Evolutionary conservation across 306 rosid species (phyloP).

Genomic region (Astragalus glycyphyllos): DNA sequence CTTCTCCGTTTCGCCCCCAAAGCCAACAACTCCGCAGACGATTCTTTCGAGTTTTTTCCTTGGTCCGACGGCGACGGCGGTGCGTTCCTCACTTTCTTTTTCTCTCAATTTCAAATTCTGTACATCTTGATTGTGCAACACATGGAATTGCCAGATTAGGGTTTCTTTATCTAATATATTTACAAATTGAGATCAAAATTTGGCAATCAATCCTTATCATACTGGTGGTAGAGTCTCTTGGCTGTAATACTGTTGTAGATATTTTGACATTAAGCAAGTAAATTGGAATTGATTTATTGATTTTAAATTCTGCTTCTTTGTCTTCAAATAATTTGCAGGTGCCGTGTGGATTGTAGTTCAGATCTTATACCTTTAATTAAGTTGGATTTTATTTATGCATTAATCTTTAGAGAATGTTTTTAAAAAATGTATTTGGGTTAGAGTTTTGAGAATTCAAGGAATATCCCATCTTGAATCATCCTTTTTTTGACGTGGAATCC

Average conservation of each 20-base stretch:
- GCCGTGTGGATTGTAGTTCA: conserved; percentile 1
- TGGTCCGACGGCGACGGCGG: conserved; percentile 73
- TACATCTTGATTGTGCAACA: neutral
- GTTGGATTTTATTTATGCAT: neutral
- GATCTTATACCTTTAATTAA: conserved; percentile 4
- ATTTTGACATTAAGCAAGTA: neutral
- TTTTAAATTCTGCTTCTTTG: neutral
- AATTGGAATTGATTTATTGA: neutral
- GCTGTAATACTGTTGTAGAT: no score
- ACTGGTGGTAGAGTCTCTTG: neutral
- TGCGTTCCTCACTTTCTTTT: conserved; percentile 17
- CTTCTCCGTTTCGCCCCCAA: conserved; percentile 56
- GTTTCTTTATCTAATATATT: neutral
- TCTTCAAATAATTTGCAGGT: conserved; percentile 7
- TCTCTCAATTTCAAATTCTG: neutral
- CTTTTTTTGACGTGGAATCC: no score
- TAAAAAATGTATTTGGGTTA: neutral
- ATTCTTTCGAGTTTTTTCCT: conserved; percentile 66
- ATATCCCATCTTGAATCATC: neutral
- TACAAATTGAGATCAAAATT: neutral
- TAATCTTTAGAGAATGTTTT: neutral
- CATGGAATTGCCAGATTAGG: neutral
- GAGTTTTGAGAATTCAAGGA: conserved; percentile 8
- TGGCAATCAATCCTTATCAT: neutral
- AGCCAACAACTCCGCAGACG: conserved; percentile 58